phyloP scores from a whole-genome alignment of 2,329 filamentous ascomycete genomes.

The Setomelanomma holmii region DNA sequence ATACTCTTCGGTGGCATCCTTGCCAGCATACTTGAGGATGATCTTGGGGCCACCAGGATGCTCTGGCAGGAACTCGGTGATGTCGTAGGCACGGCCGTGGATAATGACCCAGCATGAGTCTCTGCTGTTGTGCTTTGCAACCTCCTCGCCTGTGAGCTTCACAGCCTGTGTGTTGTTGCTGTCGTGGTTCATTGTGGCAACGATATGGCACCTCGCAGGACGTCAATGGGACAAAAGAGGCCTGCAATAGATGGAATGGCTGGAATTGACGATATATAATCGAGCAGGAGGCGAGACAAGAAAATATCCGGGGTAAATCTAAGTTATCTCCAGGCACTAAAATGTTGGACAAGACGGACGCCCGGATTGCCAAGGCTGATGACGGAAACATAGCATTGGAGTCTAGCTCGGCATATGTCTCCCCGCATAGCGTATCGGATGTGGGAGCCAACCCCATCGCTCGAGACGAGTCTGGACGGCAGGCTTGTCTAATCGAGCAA shows the following conservation, averaged over 20 bases:
- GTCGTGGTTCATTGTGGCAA: constrained; percentile 52
- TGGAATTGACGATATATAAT: constrained; percentile 4
- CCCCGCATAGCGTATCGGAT: constrained; percentile 30
- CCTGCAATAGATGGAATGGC: neutral
- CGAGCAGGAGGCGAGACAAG: constrained; percentile 5
- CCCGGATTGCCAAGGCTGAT: constrained; percentile 36
- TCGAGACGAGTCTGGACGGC: constrained; percentile 5
- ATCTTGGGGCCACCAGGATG: constrained; percentile 78
- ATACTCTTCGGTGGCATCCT: constrained; percentile 58
- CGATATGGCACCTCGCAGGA: constrained; percentile 2
- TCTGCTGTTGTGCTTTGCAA: constrained; percentile 77
- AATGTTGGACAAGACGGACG: constrained; percentile 13
- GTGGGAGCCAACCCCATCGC: constrained; percentile 5
- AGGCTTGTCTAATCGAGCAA: constrained; percentile 22
- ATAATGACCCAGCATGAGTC: constrained; percentile 81
- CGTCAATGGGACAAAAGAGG: constrained; percentile 4
- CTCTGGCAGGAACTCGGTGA: constrained; percentile 70
- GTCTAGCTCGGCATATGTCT: constrained; percentile 39
- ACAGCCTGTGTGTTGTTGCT: constrained; percentile 50
- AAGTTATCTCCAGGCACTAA: constrained; percentile 31
- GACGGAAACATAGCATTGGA: constrained; percentile 32
- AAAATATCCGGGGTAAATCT: neutral
- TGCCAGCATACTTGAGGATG: constrained; percentile 80
- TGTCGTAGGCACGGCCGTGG: constrained; percentile 71
- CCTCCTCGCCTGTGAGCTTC: constrained; percentile 54